phyloP scores from a whole-genome alignment of 805 yeast species.

The Sugiyamaella mastotermitis region DNA sequence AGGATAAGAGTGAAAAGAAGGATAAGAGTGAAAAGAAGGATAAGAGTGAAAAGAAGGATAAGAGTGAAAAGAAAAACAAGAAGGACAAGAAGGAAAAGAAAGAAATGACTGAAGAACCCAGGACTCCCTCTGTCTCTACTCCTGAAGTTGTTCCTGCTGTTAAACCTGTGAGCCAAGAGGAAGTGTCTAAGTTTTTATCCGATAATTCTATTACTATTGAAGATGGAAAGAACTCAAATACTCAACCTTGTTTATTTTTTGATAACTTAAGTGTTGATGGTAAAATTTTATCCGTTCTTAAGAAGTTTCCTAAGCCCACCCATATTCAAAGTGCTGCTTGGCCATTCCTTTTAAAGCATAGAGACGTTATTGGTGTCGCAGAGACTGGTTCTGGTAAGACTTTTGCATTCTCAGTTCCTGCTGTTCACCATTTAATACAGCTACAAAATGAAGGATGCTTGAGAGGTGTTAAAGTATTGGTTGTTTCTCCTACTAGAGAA shows the following conservation, averaged over 20 bases:
- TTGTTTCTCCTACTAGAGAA: conserved; percentile 96
- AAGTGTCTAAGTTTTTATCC: conserved; percentile 54
- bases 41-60: conserved; percentile 23
- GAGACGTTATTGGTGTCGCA: conserved; percentile 94
- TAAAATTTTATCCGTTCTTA: conserved; percentile 50
- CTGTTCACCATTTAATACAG: conserved; percentile 64
- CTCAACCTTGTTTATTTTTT: conserved; percentile 69
- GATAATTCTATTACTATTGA: conserved; percentile 77
- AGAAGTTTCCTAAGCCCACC: conserved; percentile 82
- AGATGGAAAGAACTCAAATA: conserved; percentile 45
- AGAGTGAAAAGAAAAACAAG: conserved; percentile 26
- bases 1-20: conserved; percentile 15
- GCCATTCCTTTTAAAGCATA: conserved; percentile 76
- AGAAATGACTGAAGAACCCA: conserved; percentile 25
- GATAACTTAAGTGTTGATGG: conserved; percentile 51
- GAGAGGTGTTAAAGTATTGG: conserved; percentile 54
- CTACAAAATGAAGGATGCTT: conserved; percentile 26
- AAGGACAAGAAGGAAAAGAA: conserved; percentile 33
- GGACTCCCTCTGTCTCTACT: conserved; percentile 2
- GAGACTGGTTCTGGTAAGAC: conserved; percentile 99
- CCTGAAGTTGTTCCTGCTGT: conserved; percentile 24
- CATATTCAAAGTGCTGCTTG: conserved; percentile 94
- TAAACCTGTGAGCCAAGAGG: conserved; percentile 45
- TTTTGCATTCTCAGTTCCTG: conserved; percentile 96
- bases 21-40: conserved; percentile 24